Evolutionary conservation across 2,329 filamentous ascomycete genomes (phyloP), one percentile per base, ranked within the genome.

Genomic region (Colletotrichum sp.): DNA sequence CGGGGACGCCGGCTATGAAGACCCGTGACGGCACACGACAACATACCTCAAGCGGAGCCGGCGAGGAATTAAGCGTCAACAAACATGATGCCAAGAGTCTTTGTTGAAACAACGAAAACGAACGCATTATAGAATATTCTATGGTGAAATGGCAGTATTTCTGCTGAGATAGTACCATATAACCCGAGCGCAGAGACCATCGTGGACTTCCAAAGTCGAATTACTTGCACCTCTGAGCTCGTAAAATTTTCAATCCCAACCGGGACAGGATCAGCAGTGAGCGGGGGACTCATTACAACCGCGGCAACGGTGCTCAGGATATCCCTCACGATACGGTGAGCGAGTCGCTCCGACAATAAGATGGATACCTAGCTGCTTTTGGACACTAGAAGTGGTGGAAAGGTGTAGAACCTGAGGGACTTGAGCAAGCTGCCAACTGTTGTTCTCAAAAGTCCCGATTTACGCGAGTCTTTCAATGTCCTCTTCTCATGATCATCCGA

Each of bases 351-450:
- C 0, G 44, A 49, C 44, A 49, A 49, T 10, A 49, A 49, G 44
- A 49, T 49, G 44, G 44, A 13, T 49, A 21, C n/a, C n/a, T 21
- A 4, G n/a, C 44, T 49, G 44, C 44, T 49, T 49, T 21, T 8
- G 44, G n/a, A 49, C 6, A 21, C 44, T 49, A 1, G 0, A 21
- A 49, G n/a, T 21, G 44, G 0, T 49, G 9, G 10, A 3, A 21
- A 49, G n/a, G 0, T 13, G 10, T 21, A 12, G n/a, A 49, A n/a
- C 0, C 5, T 21, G 44, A 49, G n/a, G n/a, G 4, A 13, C 5
- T 21, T 21, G 44, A 49, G 44, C n/a, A 21, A 49, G 9, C 1
- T 49, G 44, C 30, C 30, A 30, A 30, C 3, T 30, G 28, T 0
- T 30, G 28, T 10, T 30, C 28, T 30, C 28, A 30, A 30, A 30